phyloP scores from a whole-genome alignment of 1,284 basidiomycete genomes.

The Ceratobasidium sp. region DNA sequence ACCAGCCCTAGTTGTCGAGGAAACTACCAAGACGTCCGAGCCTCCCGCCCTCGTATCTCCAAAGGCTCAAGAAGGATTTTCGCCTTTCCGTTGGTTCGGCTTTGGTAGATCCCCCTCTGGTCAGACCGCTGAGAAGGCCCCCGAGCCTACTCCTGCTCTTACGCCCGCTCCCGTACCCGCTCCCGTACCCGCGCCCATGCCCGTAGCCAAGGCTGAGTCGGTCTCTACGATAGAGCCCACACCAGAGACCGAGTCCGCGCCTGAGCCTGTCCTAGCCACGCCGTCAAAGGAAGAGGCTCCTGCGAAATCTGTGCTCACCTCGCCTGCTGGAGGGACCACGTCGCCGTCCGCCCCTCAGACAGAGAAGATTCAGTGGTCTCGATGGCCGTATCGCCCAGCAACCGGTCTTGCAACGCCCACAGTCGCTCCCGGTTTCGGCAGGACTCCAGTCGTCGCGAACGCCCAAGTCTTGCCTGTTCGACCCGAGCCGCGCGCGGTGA shows the following conservation, averaged over 20 bases:
- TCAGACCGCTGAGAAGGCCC: background rate
- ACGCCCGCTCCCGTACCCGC: background rate
- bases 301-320: too few relatives aligned
- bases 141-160: slow-evolving; percentile 1
- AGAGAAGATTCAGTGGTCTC: slow-evolving; percentile 32
- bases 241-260: background rate
- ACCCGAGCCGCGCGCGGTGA: slow-evolving; percentile 1
- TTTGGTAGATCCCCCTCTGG: background rate
- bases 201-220: background rate
- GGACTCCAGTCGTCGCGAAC: background rate
- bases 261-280: too few relatives aligned
- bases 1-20: too few relatives aligned
- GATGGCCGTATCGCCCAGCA: slow-evolving; percentile 19
- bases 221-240: too few relatives aligned
- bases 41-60: background rate
- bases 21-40: background rate
- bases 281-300: too few relatives aligned
- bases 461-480: slow-evolving; percentile 1
- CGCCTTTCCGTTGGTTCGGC: slow-evolving; percentile 37
- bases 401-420: background rate
- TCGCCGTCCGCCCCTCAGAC: slow-evolving; percentile 1
- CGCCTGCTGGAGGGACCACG: background rate
- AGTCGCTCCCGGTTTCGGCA: background rate
- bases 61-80: background rate
- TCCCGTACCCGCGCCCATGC: background rate